Base-by-base conservation (phyloP, 805 yeast species). In the Zygosaccharomyces pseudorouxii region DNA sequence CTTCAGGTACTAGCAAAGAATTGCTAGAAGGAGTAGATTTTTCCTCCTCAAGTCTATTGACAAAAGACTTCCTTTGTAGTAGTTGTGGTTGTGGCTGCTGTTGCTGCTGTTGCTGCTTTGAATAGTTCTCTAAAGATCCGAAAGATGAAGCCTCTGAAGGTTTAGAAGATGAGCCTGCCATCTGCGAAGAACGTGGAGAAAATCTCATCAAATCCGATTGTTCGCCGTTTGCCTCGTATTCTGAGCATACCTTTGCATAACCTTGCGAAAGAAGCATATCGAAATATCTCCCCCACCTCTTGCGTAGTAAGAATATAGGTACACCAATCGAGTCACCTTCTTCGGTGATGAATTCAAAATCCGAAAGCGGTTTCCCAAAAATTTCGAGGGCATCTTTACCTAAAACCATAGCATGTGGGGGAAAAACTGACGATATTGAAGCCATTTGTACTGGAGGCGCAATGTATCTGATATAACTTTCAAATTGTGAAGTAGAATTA, bases 271-370 rank as follows among this genome's bases (percentile, higher is more conserved):
- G 63, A 14, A 85, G 53, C 54, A 74, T 73, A 53, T 82, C 82
- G 59, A 86, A 86, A 52, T 78, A 82, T 29, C 78, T 65, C 0
- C 93, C 93, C 95, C 95, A 86, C 59, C 93, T 71, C 55, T 81
- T 84, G 55, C 86, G 73, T 46, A 86, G 70, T 3, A 86, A 68
- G 53, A 71, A 73, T 42, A 80, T 51, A 0, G 90, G 84, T 3
- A 82, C 79, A 0, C 83, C 80, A 12, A 84, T 72, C n/a, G 81
- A 67, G 39, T 79, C 82, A 6, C 90, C 92, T 57, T 80, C 86
- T n/a, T 78, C 72, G 1, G 86, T 76, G 8, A 85, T 74, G 42
- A 86, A 70, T 59, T 85, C 89, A 60, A 86, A 81, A 65, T 86
- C 93, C 0, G 89, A 75, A 5, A 85, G 66, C 6, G 81, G 70